Percentiles rank a stretch among this genome's conserved stretches.
Conservation (phyloP, 1,284 basidiomycete genomes). For the Leccinum variabile region DNA sequence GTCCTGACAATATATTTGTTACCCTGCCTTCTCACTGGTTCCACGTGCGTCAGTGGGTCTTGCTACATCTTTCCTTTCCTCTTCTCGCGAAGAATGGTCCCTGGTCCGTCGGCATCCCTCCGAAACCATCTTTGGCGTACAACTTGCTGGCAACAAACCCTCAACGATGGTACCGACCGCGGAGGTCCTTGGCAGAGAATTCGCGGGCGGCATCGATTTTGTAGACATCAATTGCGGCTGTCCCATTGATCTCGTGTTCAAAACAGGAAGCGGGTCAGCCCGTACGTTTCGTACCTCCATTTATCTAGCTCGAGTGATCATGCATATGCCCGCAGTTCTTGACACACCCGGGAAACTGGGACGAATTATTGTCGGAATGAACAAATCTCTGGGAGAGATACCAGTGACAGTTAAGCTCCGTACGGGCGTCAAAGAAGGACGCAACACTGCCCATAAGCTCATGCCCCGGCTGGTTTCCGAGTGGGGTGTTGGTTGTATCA, state of each 20-base stretch:
- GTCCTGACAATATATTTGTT: neutral
- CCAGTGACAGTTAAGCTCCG: slow-evolving; percentile 95
- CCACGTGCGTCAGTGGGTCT: slow-evolving; percentile 63
- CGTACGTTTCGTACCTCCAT: slow-evolving; percentile 52
- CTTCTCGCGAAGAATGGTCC: slow-evolving; percentile 90
- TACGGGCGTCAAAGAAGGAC: slow-evolving; percentile 86
- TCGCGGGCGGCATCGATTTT: slow-evolving; percentile 72
- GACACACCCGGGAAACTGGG: slow-evolving; percentile 82
- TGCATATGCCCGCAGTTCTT: slow-evolving; percentile 53
- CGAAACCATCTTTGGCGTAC: slow-evolving; percentile 90
- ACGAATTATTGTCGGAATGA: slow-evolving; percentile 91
- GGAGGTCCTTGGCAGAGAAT: slow-evolving; percentile 79
- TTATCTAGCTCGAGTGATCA: neutral
- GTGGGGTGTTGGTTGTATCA: slow-evolving; percentile 79
- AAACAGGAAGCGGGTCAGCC: slow-evolving; percentile 87
- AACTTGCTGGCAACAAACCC: slow-evolving; percentile 81
- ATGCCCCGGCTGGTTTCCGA: slow-evolving; percentile 84
- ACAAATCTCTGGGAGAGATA: slow-evolving; percentile 85
- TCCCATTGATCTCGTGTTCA: slow-evolving; percentile 68
- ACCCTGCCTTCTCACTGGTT: slow-evolving; percentile 2
- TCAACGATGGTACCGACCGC: slow-evolving; percentile 78
- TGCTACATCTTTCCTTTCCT: slow-evolving; percentile 77
- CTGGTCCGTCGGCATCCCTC: slow-evolving; percentile 85
- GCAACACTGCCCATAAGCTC: slow-evolving; percentile 87
- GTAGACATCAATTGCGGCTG: slow-evolving; percentile 97